Conservation (phyloP, 179 eudicot genomes). For the Gypsophila paniculata region DNA sequence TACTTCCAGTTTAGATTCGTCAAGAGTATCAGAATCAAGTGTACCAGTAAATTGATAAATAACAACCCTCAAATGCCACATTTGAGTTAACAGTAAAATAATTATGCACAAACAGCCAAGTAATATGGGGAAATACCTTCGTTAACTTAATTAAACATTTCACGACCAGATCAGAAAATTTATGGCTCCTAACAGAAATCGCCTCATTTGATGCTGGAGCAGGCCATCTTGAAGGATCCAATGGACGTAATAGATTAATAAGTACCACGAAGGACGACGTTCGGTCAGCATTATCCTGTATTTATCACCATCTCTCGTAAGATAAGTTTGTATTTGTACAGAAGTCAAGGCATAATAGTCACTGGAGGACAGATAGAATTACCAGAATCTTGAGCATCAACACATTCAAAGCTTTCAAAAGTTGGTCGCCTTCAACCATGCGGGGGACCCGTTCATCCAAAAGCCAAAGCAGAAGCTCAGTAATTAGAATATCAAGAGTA, state of each 20-base stretch:
- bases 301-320: constrained; percentile 8
- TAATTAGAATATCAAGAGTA: constrained; percentile 71
- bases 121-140: constrained; percentile 43
- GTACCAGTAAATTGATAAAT: not conserved
- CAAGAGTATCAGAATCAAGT: too few species aligned
- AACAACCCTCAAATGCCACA: not conserved
- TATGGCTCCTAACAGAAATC: constrained; percentile 64
- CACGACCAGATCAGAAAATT: constrained; percentile 93
- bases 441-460: constrained; percentile 93
- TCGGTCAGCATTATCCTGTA: constrained; percentile 93
- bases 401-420: constrained; percentile 85
- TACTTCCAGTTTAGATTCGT: not conserved
- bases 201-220: constrained; percentile 75
- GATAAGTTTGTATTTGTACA: not conserved
- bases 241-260: constrained; percentile 74
- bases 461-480: constrained; percentile 98
- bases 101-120: not conserved
- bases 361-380: constrained; percentile 4
- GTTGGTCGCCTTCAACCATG: constrained; percentile 98
- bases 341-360: constrained; percentile 3
- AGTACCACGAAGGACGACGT: constrained; percentile 93
- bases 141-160: constrained; percentile 94
- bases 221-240: constrained; percentile 90
- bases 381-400: constrained; percentile 95
- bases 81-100: not conserved